Percentiles rank a stretch among this genome's conserved stretches.
These are phyloP conservation scores for Populus tremula DNA, from an alignment of 345 rosid species.

Conservation along the genomic window DNA sequence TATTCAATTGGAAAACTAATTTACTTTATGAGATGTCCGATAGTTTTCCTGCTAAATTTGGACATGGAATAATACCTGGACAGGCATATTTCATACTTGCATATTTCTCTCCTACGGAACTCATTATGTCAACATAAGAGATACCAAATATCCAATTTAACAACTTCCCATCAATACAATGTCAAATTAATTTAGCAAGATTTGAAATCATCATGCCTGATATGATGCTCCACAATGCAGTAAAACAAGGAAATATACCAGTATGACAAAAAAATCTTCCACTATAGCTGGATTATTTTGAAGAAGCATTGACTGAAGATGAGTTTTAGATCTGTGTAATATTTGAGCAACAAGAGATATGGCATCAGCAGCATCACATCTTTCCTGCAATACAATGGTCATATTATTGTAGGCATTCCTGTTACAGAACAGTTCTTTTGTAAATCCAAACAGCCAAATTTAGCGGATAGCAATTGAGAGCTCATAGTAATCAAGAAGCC, in stretches of 20 bases:
- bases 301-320: constrained; percentile 89
- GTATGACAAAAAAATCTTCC: constrained; percentile 78
- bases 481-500: constrained; percentile 7
- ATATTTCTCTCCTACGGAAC: neutral
- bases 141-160: neutral
- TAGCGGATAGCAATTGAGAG: constrained; percentile 4
- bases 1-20: neutral
- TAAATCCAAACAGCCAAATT: neutral
- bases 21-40: neutral
- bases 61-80: neutral
- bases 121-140: neutral
- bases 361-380: constrained; percentile 86
- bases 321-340: constrained; percentile 81
- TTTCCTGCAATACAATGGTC: constrained; percentile 66
- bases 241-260: constrained; percentile 47
- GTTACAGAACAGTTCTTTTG: neutral
- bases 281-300: constrained; percentile 69
- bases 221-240: neutral
- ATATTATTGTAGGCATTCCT: constrained; percentile 5
- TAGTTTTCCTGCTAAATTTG: neutral
- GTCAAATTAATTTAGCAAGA: neutral
- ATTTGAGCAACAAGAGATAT: constrained; percentile 77
- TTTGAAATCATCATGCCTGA: neutral
- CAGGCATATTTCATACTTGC: neutral
- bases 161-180: neutral